These are phyloP conservation scores for Candida odintsovae DNA, from an alignment of 805 yeast genomes.

Conservation along the genomic window DNA sequence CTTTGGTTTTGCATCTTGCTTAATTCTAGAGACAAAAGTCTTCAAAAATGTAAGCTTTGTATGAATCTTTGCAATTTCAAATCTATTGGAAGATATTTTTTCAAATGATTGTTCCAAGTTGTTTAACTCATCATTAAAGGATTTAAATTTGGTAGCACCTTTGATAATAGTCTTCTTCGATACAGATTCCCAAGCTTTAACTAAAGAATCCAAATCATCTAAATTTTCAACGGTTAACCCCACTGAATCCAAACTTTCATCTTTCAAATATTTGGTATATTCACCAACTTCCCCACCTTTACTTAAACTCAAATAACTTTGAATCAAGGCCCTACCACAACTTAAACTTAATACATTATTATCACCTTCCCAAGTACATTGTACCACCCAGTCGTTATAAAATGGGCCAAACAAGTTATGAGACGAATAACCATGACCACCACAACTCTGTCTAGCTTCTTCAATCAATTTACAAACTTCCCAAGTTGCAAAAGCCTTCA, in stretches of 20 bases:
- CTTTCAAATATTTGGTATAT: constrained; percentile 24
- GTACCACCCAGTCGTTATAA: constrained; percentile 88
- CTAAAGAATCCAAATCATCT: constrained; percentile 8
- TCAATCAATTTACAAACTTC: constrained; percentile 71
- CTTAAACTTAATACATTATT: constrained; percentile 79
- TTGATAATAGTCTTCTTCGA: constrained; percentile 17
- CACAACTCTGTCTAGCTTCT: constrained; percentile 88
- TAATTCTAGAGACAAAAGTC: constrained; percentile 23
- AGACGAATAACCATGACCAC: constrained; percentile 92
- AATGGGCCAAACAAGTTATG: constrained; percentile 86
- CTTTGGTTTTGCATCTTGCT: constrained; percentile 27
- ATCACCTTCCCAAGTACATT: constrained; percentile 98
- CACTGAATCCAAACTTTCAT: neutral
- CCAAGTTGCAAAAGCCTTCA: constrained; percentile 91
- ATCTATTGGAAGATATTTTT: constrained; percentile 20
- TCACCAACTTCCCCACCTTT: constrained; percentile 25
- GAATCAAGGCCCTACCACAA: constrained; percentile 64
- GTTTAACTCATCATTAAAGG: constrained; percentile 6
- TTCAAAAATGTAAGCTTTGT: constrained; percentile 31
- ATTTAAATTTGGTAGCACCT: constrained; percentile 13
- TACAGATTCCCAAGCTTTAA: constrained; percentile 29
- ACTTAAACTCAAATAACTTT: constrained; percentile 30
- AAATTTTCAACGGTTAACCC: constrained; percentile 16
- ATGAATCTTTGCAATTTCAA: constrained; percentile 29
- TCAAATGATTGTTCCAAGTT: constrained; percentile 18